Evolutionary conservation across 176 grass and related monocot species (phyloP), one percentile per base, ranked within the genome.

Genomic region (Elaeis guineensis): DNA sequence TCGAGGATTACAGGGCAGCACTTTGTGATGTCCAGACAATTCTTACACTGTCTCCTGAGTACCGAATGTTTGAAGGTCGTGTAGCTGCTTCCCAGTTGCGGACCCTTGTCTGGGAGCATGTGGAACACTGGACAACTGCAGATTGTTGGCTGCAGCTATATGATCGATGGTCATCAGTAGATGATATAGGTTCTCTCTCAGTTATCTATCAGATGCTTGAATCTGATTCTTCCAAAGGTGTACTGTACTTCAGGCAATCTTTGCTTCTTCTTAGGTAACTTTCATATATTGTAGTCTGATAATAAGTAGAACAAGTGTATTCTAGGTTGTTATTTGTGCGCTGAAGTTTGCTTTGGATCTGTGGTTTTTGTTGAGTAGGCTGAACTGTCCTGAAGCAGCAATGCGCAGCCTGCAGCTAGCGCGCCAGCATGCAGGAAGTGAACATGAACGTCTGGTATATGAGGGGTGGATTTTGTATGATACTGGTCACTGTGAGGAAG

Each of bases 121-220:
- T 98, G 44, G 94, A 92, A 21, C 79, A 85, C 19, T 98, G 88
- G 94, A 98, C 84, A 18, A 66, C 85, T 66, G 94, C 87, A 59
- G 94, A 98, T 76, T 98, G 94, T 70, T 98, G 94, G 94, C 84
- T 98, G 85, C 79, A 93, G 59, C 75, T 98, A 24, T 98, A 98
- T 66, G 88, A 98, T 68, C 75, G 94, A 18, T 98, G 94, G 94
- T 98, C 94, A 29, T 85, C 94, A 39, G 94, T 93, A 3, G 94
- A 98, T 81, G 94, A 98, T 81, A 93, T 93, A 29, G 94, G 94
- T 53, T 98, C 94, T 9, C 87, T 98, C 57, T 88, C 87, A 3
- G 94, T 98, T 61, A 98, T 98, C 70, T 89, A 90, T 76, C 88
- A 98, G 76, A 98, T 98, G 94, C 82, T 98, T n/a, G 88, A 98